These are phyloP conservation scores for Lathyrus oleraceus DNA, from an alignment of 306 rosid genomes.

Conservation along the genomic window DNA sequence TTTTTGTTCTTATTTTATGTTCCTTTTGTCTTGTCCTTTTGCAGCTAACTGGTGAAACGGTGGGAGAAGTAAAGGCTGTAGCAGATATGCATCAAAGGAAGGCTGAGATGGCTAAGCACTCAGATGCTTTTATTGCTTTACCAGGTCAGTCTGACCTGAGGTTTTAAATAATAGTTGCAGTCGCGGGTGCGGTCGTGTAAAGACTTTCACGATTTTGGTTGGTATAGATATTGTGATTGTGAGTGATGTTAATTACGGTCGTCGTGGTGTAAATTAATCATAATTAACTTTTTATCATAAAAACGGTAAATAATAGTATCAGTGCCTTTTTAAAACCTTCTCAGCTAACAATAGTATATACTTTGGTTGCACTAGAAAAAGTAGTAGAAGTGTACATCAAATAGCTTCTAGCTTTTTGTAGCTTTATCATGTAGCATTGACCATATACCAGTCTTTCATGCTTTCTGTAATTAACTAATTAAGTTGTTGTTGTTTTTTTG, in stretches of 20 bases:
- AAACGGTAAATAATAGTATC: too few relatives aligned
- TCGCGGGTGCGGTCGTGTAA: too few relatives aligned
- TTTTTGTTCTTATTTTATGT: conserved; percentile 37
- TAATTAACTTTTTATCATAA: too few relatives aligned
- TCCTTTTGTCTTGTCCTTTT: conserved; percentile 33
- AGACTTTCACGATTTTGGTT: too few relatives aligned
- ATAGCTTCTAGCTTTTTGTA: conserved; percentile 41
- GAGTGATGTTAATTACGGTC: too few relatives aligned
- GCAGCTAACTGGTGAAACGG: conserved; percentile 97
- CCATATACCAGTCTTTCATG: conserved; percentile 38
- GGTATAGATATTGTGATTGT: too few relatives aligned
- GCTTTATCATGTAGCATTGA: conserved; percentile 46
- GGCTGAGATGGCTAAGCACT: conserved; percentile 98
- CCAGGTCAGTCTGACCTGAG: conserved; percentile 67
- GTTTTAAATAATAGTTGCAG: too few relatives aligned
- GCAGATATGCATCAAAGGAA: conserved; percentile 99
- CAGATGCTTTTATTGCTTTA: conserved; percentile 98
- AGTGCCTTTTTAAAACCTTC: too few relatives aligned
- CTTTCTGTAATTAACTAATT: conserved; percentile 30
- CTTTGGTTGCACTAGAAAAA: conserved; percentile 30
- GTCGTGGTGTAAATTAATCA: too few relatives aligned
- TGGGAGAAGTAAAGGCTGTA: conserved; percentile 97
- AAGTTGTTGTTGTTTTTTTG: background rate
- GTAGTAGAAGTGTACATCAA: conserved; percentile 25
- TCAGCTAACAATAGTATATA: conserved; percentile 5